Conservation (phyloP, 202 grass and related monocot species). For the Carex arenaria region DNA sequence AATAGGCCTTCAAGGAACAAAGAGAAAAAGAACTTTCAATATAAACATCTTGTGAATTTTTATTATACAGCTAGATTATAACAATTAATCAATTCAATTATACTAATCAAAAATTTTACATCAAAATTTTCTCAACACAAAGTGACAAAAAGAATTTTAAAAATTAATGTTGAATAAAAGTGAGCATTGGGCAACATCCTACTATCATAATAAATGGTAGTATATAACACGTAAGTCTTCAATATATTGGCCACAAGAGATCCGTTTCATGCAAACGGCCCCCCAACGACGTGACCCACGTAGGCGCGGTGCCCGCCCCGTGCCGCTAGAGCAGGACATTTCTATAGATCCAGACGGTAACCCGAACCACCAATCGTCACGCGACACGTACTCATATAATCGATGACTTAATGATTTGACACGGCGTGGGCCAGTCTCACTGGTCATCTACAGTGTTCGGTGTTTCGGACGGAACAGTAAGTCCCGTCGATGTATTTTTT, state of each 20-base stretch:
- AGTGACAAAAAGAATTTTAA: background rate
- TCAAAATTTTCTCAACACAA: background rate
- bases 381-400: background rate
- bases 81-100: background rate
- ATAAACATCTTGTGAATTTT: background rate
- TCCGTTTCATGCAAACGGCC: background rate
- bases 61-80: background rate
- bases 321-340: background rate
- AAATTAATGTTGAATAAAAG: background rate
- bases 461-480: conserved; percentile 1
- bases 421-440: background rate
- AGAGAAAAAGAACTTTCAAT: background rate
- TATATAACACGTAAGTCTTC: background rate
- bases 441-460: background rate
- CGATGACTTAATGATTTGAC: conserved; percentile 13
- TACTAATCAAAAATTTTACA: background rate
- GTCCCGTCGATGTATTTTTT: background rate
- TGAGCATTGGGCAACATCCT: background rate
- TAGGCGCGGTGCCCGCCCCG: conserved; percentile 20
- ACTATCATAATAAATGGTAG: background rate
- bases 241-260: background rate
- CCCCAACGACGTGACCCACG: conserved; percentile 30
- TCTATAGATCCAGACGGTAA: conserved; percentile 23
- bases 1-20: no score
- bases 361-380: background rate